These are phyloP conservation scores for Fusarium clavum DNA, from an alignment of 2,329 filamentous ascomycete genomes.

Conservation along the genomic window DNA sequence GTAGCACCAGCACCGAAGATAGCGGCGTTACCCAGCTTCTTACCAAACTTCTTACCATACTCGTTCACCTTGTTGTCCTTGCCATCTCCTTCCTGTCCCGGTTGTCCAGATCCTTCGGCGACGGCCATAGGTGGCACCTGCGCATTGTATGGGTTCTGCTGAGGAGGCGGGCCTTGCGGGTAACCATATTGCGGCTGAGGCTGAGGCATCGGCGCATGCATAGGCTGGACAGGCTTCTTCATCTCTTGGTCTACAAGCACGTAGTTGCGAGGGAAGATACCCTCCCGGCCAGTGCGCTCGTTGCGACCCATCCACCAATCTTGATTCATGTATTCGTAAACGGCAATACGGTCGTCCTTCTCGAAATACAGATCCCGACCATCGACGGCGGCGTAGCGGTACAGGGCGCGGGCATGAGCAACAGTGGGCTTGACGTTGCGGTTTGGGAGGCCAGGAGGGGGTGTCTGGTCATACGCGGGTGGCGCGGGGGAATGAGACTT, in stretches of 20 bases:
- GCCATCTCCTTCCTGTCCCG: constrained; percentile 57
- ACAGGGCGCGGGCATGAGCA: constrained; percentile 82
- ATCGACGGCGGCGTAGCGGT: constrained; percentile 83
- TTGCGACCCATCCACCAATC: constrained; percentile 98
- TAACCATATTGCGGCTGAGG: constrained; percentile 53
- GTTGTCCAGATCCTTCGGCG: constrained; percentile 64
- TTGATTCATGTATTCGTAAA: constrained; percentile 93
- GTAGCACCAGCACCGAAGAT: constrained; percentile 95
- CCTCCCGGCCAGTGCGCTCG: constrained; percentile 82
- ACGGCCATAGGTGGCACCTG: constrained; percentile 82
- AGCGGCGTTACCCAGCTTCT: constrained; percentile 84
- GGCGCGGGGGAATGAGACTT: constrained; percentile 55
- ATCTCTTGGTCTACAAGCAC: constrained; percentile 77
- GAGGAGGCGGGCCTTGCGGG: constrained; percentile 56
- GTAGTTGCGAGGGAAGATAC: constrained; percentile 95
- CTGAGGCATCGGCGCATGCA: constrained; percentile 42
- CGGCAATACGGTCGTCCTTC: constrained; percentile 81
- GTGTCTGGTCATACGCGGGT: constrained; percentile 64
- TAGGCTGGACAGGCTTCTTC: constrained; percentile 51
- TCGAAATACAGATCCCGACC: constrained; percentile 84
- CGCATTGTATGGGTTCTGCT: constrained; percentile 73
- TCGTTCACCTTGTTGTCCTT: constrained; percentile 78
- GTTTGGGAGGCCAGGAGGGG: constrained; percentile 56
- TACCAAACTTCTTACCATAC: constrained; percentile 93
- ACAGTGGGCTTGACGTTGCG: constrained; percentile 68